Base-by-base conservation (phyloP, 805 yeast species). In the Huiozyma naganishii region DNA sequence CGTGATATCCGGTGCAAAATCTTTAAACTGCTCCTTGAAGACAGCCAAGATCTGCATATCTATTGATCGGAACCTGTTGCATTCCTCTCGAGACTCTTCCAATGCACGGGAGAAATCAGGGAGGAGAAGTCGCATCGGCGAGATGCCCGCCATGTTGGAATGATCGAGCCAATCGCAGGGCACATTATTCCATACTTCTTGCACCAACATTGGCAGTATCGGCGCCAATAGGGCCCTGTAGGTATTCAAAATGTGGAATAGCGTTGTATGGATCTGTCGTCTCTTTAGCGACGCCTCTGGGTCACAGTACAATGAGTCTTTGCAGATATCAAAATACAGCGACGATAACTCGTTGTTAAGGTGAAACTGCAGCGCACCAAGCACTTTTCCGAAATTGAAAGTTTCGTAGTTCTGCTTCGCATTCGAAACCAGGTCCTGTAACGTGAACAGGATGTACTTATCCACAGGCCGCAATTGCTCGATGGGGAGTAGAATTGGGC, bases 291-390 rank as follows among this genome's bases (percentile, higher is more conserved):
- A 74, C 29, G 63, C 60, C 1, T 53, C 41, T 0, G 61, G 49
- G 48, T 84, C 92, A 0, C 95, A 83, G 59, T 92, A 92, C 12
- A 92, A 69, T 40, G 83, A 69, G 56, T 92, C 97, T 56, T 92
- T 92, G 35, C 83, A 76, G 29, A 85, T 72, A 55, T 87, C 95
- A 62, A 92, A 88, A 62, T 90, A 92, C 29, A 81, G 68, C 0
- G 97, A 77, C 17, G 96, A 87, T 44, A 89, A 69, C 17, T 78
- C 80, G 23, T 76, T 72, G 55, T 82, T 86, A 70, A 88, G 72
- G 56, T 86, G 88, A 44, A 75, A 73, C 51, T 82, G 80, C 8
- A 88, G 54, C 6, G 73, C 74, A 46, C 81, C 80, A 29, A 87
- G 72, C 6, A 83, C 83, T 48, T 76, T 73, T 43, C 84, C 76